These are phyloP conservation scores for Tremella fuciformis DNA, from an alignment of 768 basidiomycete species.

Conservation along the genomic window DNA sequence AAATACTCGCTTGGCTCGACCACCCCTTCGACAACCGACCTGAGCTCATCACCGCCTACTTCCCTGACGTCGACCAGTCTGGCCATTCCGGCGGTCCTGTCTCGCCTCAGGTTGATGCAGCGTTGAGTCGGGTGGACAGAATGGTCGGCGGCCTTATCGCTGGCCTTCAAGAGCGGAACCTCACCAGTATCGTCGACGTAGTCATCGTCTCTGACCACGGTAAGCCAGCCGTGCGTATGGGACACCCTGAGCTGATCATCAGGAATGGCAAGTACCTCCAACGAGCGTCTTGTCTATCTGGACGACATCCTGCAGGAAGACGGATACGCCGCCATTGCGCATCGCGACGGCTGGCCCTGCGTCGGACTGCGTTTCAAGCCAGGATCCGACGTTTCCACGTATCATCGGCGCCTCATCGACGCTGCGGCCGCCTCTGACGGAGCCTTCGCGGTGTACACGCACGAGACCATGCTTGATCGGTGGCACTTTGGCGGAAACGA, in stretches of 20 bases:
- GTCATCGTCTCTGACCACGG: slow-evolving; percentile 64
- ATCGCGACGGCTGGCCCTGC: slow-evolving; percentile 84
- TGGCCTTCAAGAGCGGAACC: slow-evolving; percentile 65
- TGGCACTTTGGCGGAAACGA: slow-evolving; percentile 67
- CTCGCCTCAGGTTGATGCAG: slow-evolving; percentile 56
- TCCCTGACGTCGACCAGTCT: slow-evolving; percentile 17
- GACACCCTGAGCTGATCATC: slow-evolving; percentile 58
- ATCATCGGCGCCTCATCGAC: slow-evolving; percentile 56
- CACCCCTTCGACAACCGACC: slow-evolving; percentile 68
- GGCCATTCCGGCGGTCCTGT: slow-evolving; percentile 28
- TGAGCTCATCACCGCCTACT: slow-evolving; percentile 68
- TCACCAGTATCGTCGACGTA: slow-evolving; percentile 78
- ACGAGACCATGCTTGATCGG: slow-evolving; percentile 73
- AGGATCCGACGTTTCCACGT: slow-evolving; percentile 58
- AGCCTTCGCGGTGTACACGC: slow-evolving; percentile 72
- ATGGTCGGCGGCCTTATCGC: slow-evolving; percentile 71
- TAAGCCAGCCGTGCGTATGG: slow-evolving; percentile 8
- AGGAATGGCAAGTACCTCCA: slow-evolving; percentile 91
- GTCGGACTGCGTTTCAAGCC: slow-evolving; percentile 75
- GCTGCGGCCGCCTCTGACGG: slow-evolving; percentile 60
- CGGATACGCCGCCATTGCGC: slow-evolving; percentile 62
- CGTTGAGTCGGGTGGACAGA: slow-evolving; percentile 65
- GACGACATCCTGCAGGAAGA: slow-evolving; percentile 74
- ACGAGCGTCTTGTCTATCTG: slow-evolving; percentile 70
- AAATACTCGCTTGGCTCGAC: slow-evolving; percentile 79